Base-by-base conservation (phyloP, 2,329 filamentous ascomycete genomes). In the Aureobasidium uvarum region DNA sequence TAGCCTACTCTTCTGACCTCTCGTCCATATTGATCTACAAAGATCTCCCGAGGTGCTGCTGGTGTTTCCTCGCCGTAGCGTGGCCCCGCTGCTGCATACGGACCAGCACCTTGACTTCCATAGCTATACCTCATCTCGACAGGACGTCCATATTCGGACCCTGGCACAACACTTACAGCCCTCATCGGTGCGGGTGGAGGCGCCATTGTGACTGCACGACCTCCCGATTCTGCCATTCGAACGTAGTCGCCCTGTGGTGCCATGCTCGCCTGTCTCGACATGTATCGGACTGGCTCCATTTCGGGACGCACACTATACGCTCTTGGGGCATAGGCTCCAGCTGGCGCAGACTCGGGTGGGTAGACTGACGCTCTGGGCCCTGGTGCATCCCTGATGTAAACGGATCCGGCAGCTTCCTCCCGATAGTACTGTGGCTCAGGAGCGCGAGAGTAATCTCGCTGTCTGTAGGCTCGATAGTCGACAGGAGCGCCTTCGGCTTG, bases 371-470 rank as follows among this genome's bases (percentile, higher is more conserved):
- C 65, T 36, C 41, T 45, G 6, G n/a, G 48, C 13, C 25, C 69
- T 18, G 70, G 71, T 31, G 74, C 66, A 7, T 62, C 56, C 11
- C 50, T 38, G 11, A 56, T 43, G 31, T 66, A 66, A 18, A 66
- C 20, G 13, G 64, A 48, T 14, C 43, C 58, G 13, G 45, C 45
- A 14, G 36, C 36, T 45, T 77, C 77, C 28, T 62, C 54, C 6
- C 62, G 28, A 16, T 55, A 65, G 38, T 66, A 62, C 25, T 66
- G 58, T 18, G 66, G 50, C 38, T 67, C 67, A 5, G 74, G 67
- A 25, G 81, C 84, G 43, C 81, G 84, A 5, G 85, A 83, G 69
- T 85, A 85, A 69, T 89, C 87, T 64, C 85, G 79, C 68, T 84
- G 82, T 41, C 63, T 58, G 67, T 84, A 85, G 33, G 81, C 77